Percentiles rank a stretch among this genome's conserved stretches.
Conservation (phyloP, 495 filamentous ascomycete species). For the Trichoderma gamsii region DNA sequence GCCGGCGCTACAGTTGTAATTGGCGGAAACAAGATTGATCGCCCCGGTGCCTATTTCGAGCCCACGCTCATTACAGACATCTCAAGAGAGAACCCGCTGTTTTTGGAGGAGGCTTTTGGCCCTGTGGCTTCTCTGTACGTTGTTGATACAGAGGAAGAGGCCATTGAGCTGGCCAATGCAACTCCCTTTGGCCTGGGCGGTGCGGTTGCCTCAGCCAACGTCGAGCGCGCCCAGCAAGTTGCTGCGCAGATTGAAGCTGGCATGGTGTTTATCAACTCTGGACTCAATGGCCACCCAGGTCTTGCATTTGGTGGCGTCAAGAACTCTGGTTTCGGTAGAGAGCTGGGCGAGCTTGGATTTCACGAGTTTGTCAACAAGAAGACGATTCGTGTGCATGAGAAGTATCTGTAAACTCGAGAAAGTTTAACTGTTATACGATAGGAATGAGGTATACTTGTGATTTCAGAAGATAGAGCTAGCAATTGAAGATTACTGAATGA, state of each 20-base stretch:
- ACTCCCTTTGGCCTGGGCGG: background rate
- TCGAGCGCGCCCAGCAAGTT: background rate
- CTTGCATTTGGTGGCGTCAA: background rate
- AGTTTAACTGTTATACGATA: background rate
- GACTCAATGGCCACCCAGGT: background rate
- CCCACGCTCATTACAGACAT: conserved; percentile 90
- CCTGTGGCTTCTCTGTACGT: conserved; percentile 84
- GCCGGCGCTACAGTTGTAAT: conserved; percentile 77
- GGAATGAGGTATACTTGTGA: background rate
- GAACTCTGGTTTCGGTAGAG: conserved; percentile 1
- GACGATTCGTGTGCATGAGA: background rate
- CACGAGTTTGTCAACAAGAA: conserved; percentile 3
- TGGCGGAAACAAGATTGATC: conserved; percentile 84
- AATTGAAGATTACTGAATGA: too few relatives aligned
- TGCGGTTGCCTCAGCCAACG: background rate
- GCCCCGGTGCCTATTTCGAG: conserved; percentile 87
- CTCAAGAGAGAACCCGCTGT: conserved; percentile 81
- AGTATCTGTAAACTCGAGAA: background rate
- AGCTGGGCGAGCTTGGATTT: background rate
- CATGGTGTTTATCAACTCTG: conserved; percentile 6
- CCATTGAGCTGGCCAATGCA: conserved; percentile 36
- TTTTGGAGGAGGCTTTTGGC: conserved; percentile 93
- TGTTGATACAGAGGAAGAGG: conserved; percentile 80
- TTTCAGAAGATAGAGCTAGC: background rate
- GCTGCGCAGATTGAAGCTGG: background rate